Conservation (phyloP, 768 basidiomycete genomes). For the Filobasidium floriforme region DNA sequence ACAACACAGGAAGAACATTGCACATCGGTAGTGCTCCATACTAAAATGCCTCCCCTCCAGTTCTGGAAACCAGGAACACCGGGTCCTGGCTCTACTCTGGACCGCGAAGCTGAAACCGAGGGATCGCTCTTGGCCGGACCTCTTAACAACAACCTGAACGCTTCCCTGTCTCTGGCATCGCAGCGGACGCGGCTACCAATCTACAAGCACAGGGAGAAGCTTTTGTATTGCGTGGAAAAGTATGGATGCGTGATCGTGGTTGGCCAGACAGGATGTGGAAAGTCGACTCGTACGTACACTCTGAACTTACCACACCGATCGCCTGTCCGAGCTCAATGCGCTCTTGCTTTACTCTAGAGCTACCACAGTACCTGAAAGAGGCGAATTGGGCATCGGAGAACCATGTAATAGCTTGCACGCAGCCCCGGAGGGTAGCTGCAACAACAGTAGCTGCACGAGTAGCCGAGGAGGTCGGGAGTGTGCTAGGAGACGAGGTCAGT, state of each 20-base stretch:
- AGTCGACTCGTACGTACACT: constrained; percentile 76
- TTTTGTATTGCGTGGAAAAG: constrained; percentile 76
- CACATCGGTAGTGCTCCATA: too few relatives aligned
- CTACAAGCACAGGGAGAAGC: constrained; percentile 76
- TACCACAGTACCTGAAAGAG: constrained; percentile 90
- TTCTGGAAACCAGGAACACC: constrained; percentile 46
- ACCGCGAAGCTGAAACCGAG: constrained; percentile 71
- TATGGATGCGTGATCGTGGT: constrained; percentile 79
- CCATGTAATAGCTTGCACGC: constrained; percentile 82
- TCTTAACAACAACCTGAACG: constrained; percentile 17
- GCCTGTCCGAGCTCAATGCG: neutral
- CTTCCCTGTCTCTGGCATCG: constrained; percentile 58
- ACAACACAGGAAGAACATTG: too few relatives aligned
- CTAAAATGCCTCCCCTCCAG: constrained; percentile 21
- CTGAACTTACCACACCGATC: neutral
- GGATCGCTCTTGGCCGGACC: constrained; percentile 55
- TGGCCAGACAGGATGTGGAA: constrained; percentile 87
- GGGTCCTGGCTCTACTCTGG: constrained; percentile 59
- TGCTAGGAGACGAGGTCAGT: constrained; percentile 61
- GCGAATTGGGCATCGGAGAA: constrained; percentile 83
- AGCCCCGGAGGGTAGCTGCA: constrained; percentile 86
- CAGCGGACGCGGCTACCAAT: constrained; percentile 82
- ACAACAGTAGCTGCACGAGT: constrained; percentile 88
- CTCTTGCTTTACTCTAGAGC: constrained; percentile 54
- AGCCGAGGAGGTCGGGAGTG: constrained; percentile 79